Evolutionary conservation across 345 rosid genomes (phyloP).

Genomic region (Hibiscus syriacus): DNA sequence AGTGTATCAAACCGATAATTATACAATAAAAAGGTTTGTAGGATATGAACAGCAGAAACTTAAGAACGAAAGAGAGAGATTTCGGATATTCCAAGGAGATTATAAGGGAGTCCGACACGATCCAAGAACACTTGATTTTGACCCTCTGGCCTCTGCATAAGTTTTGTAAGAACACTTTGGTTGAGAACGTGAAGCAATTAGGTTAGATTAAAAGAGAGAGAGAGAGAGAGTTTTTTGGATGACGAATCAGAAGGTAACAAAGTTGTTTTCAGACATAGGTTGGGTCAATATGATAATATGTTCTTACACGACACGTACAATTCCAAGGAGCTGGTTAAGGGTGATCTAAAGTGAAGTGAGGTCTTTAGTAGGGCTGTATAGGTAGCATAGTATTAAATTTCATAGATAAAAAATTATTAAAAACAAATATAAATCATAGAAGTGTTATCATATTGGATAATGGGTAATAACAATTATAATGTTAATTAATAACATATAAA

Average conservation of each 20-base stretch:
- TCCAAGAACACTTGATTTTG: slow-evolving; percentile 34
- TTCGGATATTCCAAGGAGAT: slow-evolving; percentile 58
- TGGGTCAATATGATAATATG: too few relatives aligned
- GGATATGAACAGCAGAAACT: slow-evolving; percentile 13
- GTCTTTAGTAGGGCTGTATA: too few relatives aligned
- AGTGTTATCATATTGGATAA: too few relatives aligned
- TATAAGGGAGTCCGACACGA: slow-evolving; percentile 38
- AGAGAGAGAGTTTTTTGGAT: too few relatives aligned
- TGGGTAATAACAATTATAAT: too few relatives aligned
- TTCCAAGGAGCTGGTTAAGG: not conserved
- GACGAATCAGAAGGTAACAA: slow-evolving; percentile 26
- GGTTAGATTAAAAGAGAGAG: slow-evolving; percentile 20
- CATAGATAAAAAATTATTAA: too few relatives aligned
- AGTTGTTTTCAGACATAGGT: not conserved
- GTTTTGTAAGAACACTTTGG: too few relatives aligned
- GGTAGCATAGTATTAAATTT: too few relatives aligned
- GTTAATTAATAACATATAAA: too few relatives aligned
- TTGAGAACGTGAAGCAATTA: slow-evolving; percentile 14
- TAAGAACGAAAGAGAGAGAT: slow-evolving; percentile 17
- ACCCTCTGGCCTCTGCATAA: too few relatives aligned
- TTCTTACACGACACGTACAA: slow-evolving; percentile 19
- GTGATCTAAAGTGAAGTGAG: not conserved
- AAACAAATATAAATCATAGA: too few relatives aligned
- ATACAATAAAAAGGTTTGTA: slow-evolving; percentile 4
- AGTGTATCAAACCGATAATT: too few relatives aligned